These are phyloP conservation scores for Galeopsis tetrahit DNA, from an alignment of 257 asterid genomes.

Conservation along the genomic window DNA sequence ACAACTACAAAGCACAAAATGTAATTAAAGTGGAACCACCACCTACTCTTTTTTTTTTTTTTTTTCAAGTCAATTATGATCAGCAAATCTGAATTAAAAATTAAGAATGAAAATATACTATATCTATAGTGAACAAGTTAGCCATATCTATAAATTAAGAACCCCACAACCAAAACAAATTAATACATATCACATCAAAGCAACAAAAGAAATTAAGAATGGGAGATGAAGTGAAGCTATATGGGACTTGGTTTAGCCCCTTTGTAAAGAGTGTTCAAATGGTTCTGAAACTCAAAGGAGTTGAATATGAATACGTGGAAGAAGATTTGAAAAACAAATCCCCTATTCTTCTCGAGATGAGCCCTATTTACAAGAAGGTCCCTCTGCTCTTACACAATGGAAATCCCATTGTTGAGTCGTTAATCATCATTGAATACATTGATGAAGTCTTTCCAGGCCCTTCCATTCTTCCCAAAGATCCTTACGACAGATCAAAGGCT, in stretches of 20 bases:
- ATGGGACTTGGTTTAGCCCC: slow-evolving; percentile 39
- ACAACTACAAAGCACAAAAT: too few relatives aligned
- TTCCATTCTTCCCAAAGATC: slow-evolving; percentile 25
- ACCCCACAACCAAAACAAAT: too few relatives aligned
- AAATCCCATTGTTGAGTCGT: slow-evolving; percentile 4
- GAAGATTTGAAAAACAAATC: slow-evolving; percentile 28
- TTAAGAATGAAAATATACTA: too few relatives aligned
- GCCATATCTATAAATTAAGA: too few relatives aligned
- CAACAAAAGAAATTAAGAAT: too few relatives aligned
- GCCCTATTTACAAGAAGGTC: slow-evolving; percentile 18
- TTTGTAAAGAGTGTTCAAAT: slow-evolving; percentile 31
- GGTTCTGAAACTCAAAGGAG: slow-evolving; percentile 30
- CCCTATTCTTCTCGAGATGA: slow-evolving; percentile 20
- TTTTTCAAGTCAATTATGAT: too few relatives aligned
- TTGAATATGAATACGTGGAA: slow-evolving; percentile 29
- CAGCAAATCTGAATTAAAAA: too few relatives aligned
- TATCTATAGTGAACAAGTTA: too few relatives aligned
- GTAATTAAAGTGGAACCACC: too few relatives aligned
- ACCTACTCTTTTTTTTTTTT: too few relatives aligned
- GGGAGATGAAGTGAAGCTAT: neutral
- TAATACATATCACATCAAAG: too few relatives aligned
- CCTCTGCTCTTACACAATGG: slow-evolving; percentile 33
- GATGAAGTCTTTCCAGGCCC: slow-evolving; percentile 26
- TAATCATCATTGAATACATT: slow-evolving; percentile 32
- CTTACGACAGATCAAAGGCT: slow-evolving; percentile 22